These are phyloP conservation scores for Talaromyces sp. DNA, from an alignment of 2,329 filamentous ascomycete species.

Conservation along the genomic window DNA sequence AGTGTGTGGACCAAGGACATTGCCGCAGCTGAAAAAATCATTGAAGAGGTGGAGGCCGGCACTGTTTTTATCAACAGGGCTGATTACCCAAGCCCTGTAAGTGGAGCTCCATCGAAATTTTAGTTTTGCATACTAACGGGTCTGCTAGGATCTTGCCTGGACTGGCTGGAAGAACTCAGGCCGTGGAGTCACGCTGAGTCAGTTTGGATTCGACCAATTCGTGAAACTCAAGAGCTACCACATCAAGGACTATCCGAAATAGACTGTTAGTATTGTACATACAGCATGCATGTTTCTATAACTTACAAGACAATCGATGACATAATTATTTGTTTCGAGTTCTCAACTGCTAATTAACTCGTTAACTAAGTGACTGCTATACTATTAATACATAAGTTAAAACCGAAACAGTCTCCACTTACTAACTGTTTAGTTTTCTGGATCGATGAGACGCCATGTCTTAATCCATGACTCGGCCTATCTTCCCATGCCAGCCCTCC, in stretches of 20 bases:
- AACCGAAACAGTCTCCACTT: background rate
- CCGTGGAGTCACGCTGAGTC: constrained; percentile 82
- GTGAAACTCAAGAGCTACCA: constrained; percentile 96
- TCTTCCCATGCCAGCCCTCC: background rate
- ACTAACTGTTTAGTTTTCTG: background rate
- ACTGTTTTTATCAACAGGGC: constrained; percentile 95
- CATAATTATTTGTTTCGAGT: background rate
- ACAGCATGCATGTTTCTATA: background rate
- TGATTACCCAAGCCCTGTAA: constrained; percentile 85
- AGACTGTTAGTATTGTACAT: background rate
- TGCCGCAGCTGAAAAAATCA: constrained; percentile 66
- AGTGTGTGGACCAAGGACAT: constrained; percentile 95
- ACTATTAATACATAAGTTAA: no score
- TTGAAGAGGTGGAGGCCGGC: constrained; percentile 79
- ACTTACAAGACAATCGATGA: background rate
- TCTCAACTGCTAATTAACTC: background rate
- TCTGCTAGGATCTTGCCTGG: constrained; percentile 76
- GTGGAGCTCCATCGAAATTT: constrained; percentile 29
- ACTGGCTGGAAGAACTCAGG: constrained; percentile 97
- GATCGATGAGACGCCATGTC: background rate
- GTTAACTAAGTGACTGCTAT: no score
- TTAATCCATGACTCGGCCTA: background rate
- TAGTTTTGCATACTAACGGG: constrained; percentile 10
- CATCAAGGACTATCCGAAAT: constrained; percentile 70
- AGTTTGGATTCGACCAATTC: constrained; percentile 90